Conservation (phyloP, 306 rosid genomes). For the Begonia loranthoides region DNA sequence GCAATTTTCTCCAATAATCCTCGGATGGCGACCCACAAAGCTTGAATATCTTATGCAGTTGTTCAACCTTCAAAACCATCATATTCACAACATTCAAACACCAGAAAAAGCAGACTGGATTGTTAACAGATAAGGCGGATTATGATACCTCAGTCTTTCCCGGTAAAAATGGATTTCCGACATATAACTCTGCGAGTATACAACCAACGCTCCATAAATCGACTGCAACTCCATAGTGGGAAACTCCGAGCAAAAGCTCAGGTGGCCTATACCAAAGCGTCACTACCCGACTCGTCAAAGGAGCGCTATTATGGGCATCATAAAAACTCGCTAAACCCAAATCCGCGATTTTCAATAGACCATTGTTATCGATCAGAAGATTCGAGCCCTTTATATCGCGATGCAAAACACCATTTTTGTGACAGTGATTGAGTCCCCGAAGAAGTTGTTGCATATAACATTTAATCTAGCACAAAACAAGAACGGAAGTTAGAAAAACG, state of each 20-base stretch:
- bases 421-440: conserved; percentile 82
- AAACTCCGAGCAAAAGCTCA: conserved; percentile 86
- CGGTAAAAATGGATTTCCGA: conserved; percentile 83
- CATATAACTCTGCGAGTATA: conserved; percentile 78
- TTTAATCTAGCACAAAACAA: conserved; percentile 41
- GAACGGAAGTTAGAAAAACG: conserved; percentile 10
- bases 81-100: too few species aligned
- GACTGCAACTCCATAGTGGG: conserved; percentile 80
- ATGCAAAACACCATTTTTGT: conserved; percentile 75
- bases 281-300: conserved; percentile 83
- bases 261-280: conserved; percentile 98
- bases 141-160: conserved; percentile 86
- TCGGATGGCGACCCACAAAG: conserved; percentile 94
- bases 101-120: not conserved
- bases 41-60: conserved; percentile 85
- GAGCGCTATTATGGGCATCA: conserved; percentile 51
- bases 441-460: conserved; percentile 93
- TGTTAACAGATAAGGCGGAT: not conserved
- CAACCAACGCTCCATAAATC: conserved; percentile 96
- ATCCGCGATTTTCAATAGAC: conserved; percentile 86
- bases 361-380: conserved; percentile 71
- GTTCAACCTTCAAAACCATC: conserved; percentile 60
- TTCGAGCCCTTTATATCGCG: conserved; percentile 98
- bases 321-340: conserved; percentile 78
- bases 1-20: conserved; percentile 66